Base-by-base conservation (phyloP, 139 green algal species). In the Volvox reticuliferus region DNA sequence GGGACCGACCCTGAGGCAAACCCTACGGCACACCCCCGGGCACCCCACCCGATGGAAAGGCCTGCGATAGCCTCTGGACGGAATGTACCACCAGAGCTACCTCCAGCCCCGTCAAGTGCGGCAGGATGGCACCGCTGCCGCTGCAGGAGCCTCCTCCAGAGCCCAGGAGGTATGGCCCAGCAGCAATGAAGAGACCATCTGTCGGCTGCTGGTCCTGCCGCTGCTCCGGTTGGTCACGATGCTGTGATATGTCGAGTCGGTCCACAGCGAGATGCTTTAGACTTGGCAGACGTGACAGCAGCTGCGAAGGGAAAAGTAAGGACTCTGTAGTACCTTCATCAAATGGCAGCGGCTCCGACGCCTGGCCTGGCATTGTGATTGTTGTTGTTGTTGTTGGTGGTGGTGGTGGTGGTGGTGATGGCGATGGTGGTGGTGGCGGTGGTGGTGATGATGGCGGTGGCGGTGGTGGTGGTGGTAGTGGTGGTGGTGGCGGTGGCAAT, bases 61-160 rank as follows among this genome's bases (percentile, higher is more conserved):
- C 83, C 36, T 89, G 83, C 37, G 67, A 35, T 65, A 89, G 68
- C 36, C 83, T 36, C 36, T 36, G 67, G 20, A 73, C 71, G 20
- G 85, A 89, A 32, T 83, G 71, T 44, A 61, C 84, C 35, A 68
- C 84, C 33, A 89, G 44, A 26, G 28, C 69, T 36, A 82, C 85
- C 28, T 82, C 85, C 44, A 89, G 85, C 0, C 44, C 69, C 85
- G 69, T 82, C 0, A 89, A 68, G 2, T 30, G 18, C 17, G 37
- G 18, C 44, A 89, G 85, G 37, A 87, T 61, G 37, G 35, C 36
- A 36, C 35, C 78, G 37, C 78, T 44, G 78, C 36, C 37, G 78
- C 78, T 19, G 78, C 37, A 2, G 36, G 36, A 22, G 36, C 36
- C 78, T 37, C 79, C 79, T 12, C 65, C 16, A 28, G 2, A 12